These are phyloP conservation scores for Colletotrichum cereale DNA, from an alignment of 2,329 filamentous ascomycete species.

Conservation along the genomic window DNA sequence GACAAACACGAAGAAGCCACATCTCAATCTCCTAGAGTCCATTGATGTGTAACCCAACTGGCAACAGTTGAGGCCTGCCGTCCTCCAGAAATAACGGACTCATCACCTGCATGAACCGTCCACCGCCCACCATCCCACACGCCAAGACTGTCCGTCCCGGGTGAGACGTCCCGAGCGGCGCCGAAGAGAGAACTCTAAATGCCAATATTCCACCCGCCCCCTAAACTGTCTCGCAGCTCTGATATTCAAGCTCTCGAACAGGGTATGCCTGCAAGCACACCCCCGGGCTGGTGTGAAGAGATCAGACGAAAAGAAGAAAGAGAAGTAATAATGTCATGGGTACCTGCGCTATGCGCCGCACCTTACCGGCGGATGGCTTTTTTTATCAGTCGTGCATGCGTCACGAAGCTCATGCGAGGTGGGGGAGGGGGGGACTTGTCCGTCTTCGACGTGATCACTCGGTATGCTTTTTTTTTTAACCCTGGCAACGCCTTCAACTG, in stretches of 20 bases:
- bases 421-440: not conserved
- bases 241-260: not conserved
- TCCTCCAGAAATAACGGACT: not conserved
- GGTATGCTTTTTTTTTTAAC: not conserved
- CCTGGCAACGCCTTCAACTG: too few species aligned
- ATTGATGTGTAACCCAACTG: not conserved
- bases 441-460: not conserved
- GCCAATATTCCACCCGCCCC: not conserved
- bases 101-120: not conserved
- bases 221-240: not conserved
- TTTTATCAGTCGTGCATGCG: not conserved
- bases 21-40: not conserved
- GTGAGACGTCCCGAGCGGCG: not conserved
- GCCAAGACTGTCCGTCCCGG: not conserved
- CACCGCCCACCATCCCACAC: not conserved
- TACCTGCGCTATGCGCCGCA: not conserved
- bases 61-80: not conserved
- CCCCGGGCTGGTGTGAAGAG: not conserved
- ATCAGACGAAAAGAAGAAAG: not conserved
- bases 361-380: not conserved
- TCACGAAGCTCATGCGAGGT: not conserved
- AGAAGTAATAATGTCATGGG: not conserved
- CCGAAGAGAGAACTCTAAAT: conserved; percentile 8
- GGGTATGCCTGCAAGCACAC: not conserved
- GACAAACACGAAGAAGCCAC: not conserved